Evolutionary conservation across 1,139 yeast species (phyloP).

Genomic region (Candida pseudoviswanathii): DNA sequence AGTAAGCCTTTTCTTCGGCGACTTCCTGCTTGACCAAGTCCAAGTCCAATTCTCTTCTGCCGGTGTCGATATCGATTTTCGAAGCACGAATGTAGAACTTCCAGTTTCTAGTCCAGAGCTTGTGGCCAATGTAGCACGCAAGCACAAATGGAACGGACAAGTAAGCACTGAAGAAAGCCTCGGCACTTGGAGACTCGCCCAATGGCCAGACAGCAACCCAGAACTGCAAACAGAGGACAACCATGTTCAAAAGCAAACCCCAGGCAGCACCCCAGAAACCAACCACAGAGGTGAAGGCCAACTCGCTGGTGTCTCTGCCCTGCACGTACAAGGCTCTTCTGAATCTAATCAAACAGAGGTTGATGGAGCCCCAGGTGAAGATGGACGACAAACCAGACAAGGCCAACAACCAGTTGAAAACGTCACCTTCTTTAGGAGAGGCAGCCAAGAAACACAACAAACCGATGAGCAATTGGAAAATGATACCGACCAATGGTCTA

Average conservation of each 20-base stretch:
- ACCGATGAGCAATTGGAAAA: conserved; percentile 60
- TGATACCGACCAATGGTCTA: conserved; percentile 71
- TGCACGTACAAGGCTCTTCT: conserved; percentile 70
- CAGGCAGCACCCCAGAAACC: conserved; percentile 72
- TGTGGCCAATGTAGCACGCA: conserved; percentile 58
- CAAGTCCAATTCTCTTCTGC: conserved; percentile 68
- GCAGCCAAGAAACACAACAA: conserved; percentile 76
- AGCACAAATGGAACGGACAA: conserved; percentile 64
- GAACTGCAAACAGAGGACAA: conserved; percentile 77
- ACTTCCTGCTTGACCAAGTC: conserved; percentile 67
- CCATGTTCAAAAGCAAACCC: conserved; percentile 60
- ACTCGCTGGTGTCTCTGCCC: conserved; percentile 65
- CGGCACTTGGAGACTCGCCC: conserved; percentile 57
- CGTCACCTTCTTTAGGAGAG: conserved; percentile 59
- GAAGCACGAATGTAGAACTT: conserved; percentile 44
- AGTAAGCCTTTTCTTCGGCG: conserved; percentile 57
- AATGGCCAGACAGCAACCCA: conserved; percentile 77
- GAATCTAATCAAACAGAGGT: conserved; percentile 75
- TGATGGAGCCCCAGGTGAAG: conserved; percentile 83
- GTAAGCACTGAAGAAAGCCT: conserved; percentile 60
- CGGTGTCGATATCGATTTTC: conserved; percentile 67
- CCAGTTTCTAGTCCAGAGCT: conserved; percentile 58
- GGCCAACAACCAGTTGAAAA: conserved; percentile 81
- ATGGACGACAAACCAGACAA: conserved; percentile 82
- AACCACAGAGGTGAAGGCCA: conserved; percentile 67